Evolutionary conservation across 768 basidiomycete genomes (phyloP).

Genomic region (Leucogyrophana mollusca): DNA sequence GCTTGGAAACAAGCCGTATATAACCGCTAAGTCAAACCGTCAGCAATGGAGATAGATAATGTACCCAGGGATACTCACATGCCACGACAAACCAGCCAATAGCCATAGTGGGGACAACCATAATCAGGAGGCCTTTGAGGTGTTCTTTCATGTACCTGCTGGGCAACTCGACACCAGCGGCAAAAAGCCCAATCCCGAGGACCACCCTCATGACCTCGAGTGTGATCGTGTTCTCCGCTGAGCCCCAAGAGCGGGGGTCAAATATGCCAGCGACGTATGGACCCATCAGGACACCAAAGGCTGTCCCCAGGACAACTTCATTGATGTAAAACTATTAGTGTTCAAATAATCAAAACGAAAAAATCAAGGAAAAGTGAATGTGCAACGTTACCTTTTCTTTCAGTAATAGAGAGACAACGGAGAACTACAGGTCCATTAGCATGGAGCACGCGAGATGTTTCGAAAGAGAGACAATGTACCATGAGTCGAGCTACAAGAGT

Average conservation of each 20-base stretch:
- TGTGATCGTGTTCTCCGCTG: conserved; percentile 58
- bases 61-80: conserved; percentile 36
- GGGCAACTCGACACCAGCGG: conserved; percentile 93
- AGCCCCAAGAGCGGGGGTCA: conserved; percentile 74
- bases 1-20: conserved; percentile 69
- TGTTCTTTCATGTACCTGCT: conserved; percentile 80
- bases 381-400: conserved; percentile 63
- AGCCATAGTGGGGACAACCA: conserved; percentile 87
- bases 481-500: conserved; percentile 19
- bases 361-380: neutral
- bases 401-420: conserved; percentile 76
- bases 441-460: neutral
- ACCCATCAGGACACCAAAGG: conserved; percentile 58
- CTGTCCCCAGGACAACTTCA: conserved; percentile 90
- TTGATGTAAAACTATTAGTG: conserved; percentile 88
- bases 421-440: conserved; percentile 59
- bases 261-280: conserved; percentile 73
- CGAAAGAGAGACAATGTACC: conserved; percentile 24
- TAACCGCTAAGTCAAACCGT: conserved; percentile 45
- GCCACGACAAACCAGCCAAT: conserved; percentile 81
- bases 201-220: conserved; percentile 86
- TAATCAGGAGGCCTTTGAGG: conserved; percentile 61
- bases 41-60: neutral
- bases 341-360: too few species aligned
- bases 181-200: conserved; percentile 89